Base-by-base conservation (phyloP, 768 basidiomycete species). In the Panaeolus papilionaceus region DNA sequence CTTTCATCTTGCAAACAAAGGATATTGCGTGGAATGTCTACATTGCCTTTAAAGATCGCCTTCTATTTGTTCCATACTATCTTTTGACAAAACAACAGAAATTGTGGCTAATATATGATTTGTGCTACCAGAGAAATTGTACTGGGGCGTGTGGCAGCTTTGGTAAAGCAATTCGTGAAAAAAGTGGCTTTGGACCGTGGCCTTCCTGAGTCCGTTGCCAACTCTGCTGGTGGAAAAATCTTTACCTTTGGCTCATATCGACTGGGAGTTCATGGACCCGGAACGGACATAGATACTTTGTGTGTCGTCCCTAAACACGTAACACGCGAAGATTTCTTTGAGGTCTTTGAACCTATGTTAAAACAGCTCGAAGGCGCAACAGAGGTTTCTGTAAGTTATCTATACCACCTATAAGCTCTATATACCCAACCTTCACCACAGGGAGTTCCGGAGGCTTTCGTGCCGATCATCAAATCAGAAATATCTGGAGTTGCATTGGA, bases 211-310 rank as follows among this genome's bases (percentile, higher is more conserved):
- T 80, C 91, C 20, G 92, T 94, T 1, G 96, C 97, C 9, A 87
- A 81, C 63, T 90, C 93, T 61, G 95, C 98, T 9, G 98, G 98
- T 63, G 98, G 96, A 70, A 97, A 99, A 84, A 99, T 99, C 77
- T 99, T 95, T 79, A 99, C 98, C 7, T 99, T 97, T 78, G 98
- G 98, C 47, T 98, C 96, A 63, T 99, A 98, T 84, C 92, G 98
- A 73, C 83, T 99, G 62, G 98, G 98, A 67, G 98, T 99, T 23
- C 98, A 99, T 79, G 95, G 94, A 12, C 98, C 97, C 40, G 93
- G 94, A 3, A 85, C 92, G 62, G 97, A 99, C 87, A 98, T 99
- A 77, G 98, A 99, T 83, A 98, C 96, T n/a, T 82, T 99, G 23
- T 93, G 95, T 75, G 97, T 99, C 40, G 98, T 97, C 42, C 98